Evolutionary conservation across 306 rosid species (phyloP), one percentile per base, ranked within the genome.

Genomic region (Castanea sativa): DNA sequence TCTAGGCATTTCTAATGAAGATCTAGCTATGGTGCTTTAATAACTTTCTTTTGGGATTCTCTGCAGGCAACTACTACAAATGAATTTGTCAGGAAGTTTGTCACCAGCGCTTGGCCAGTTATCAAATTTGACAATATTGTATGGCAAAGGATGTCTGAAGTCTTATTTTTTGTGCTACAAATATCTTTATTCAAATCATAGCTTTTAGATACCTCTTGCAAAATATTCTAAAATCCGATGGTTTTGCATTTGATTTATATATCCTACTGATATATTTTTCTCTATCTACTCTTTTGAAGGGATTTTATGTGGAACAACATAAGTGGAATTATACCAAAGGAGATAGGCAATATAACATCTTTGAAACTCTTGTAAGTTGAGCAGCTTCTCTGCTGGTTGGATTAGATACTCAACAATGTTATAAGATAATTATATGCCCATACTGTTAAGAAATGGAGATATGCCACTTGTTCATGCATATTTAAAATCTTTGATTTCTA

Each of bases 271-370:
- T 59, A 19, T 29, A 45, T 30, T 7, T 35, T 80, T 35, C 30
- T 63, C 20, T 16, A 2, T 61, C 5, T 69, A 27, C 27, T 51
- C 74, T 5, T 33, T 23, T 53, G 20, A 33, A 88, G 91, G 89
- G 91, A 88, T 78, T 88, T 88, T 72, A 88, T 88, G 91, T 88
- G 91, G 91, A 88, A 86, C 73, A 0, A 71, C 0, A 70, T 88
- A 76, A 81, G 43, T 81, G 91, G 91, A 55, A 84, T 73, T 38
- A 86, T 88, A 81, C 91, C 91, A 4, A 45, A 73, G 80, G 89
- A 86, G 81, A 88, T 88, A 57, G 88, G 89, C 83, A 86, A 81
- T 60, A 83, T 88, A 19, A 79, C 75, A 9, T 69, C 86, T 71
- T 79, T 88, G 85, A 38, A 69, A 69, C 89, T 88, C 67, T 71